Evolutionary conservation across 2,329 filamentous ascomycete species (phyloP).

Genomic region (Ramichloridium luteum): DNA sequence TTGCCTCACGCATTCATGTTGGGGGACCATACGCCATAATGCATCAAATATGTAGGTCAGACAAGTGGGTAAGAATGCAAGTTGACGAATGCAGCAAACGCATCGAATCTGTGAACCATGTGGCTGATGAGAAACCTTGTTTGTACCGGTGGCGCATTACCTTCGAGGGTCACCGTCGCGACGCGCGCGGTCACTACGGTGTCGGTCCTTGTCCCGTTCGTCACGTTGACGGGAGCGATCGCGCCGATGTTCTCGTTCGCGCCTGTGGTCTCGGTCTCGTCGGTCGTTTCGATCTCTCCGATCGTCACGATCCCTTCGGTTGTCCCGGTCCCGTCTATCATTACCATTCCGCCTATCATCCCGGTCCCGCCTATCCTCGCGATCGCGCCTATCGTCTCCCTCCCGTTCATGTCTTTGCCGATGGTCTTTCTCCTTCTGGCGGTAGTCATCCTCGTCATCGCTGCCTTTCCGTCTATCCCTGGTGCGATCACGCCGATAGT

Average conservation of each 20-base stretch:
- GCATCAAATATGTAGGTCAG: too few species aligned
- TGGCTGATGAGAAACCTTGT: too few species aligned
- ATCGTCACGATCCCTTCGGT: conserved; percentile 9
- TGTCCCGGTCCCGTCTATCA: conserved; percentile 18
- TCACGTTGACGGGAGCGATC: conserved; percentile 12
- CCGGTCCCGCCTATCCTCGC: conserved; percentile 12
- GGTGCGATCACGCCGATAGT: conserved; percentile 11
- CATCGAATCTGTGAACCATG: too few species aligned
- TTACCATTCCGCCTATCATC: conserved; percentile 18
- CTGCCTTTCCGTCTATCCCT: conserved; percentile 12
- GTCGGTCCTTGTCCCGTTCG: conserved; percentile 14
- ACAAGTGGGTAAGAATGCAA: too few species aligned
- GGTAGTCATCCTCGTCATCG: conserved; percentile 16
- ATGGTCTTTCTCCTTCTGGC: conserved; percentile 20
- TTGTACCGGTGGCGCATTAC: too few species aligned
- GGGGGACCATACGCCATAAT: too few species aligned
- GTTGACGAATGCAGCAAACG: too few species aligned
- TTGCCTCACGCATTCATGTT: too few species aligned
- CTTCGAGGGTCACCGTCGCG: too few species aligned
- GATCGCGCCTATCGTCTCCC: conserved; percentile 10
- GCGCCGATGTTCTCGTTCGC: conserved; percentile 11
- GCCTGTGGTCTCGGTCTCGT: conserved; percentile 14
- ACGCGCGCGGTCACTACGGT: too few species aligned
- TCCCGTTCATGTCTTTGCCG: conserved; percentile 11
- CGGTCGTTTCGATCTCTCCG: conserved; percentile 11